Conservation (phyloP, 768 basidiomycete species). For the Tricholoma terreum region DNA sequence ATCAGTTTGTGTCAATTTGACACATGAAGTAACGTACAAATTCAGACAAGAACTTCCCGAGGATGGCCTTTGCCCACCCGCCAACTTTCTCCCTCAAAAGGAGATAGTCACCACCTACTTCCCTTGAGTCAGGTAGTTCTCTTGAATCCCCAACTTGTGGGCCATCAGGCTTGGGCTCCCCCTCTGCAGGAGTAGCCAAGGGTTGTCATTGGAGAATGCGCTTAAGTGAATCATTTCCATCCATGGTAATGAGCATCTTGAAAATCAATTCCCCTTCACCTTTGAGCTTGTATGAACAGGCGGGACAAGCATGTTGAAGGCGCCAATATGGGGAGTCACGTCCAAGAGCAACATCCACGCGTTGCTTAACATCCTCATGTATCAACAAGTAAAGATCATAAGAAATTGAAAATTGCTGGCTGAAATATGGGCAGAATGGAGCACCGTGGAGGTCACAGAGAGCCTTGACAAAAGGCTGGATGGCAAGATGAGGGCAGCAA, state of each 20-base stretch:
- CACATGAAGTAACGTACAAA: not conserved
- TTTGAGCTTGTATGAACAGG: conserved; percentile 25
- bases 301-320: conserved; percentile 22
- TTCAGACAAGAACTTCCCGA: conserved; percentile 4
- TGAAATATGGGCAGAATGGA: conserved; percentile 15
- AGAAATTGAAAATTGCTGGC: conserved; percentile 21
- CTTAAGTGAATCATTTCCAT: conserved; percentile 31
- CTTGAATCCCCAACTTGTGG: not conserved
- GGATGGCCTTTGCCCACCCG: conserved; percentile 15
- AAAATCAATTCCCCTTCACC: conserved; percentile 19
- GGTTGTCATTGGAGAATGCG: conserved; percentile 8
- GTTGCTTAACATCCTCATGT: conserved; percentile 1
- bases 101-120: conserved; percentile 15
- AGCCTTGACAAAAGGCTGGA: conserved; percentile 25
- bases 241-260: conserved; percentile 20
- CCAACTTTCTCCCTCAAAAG: conserved; percentile 18
- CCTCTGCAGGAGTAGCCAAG: not conserved
- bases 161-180: not conserved
- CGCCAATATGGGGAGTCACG: conserved; percentile 23
- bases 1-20: not conserved
- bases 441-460: conserved; percentile 28
- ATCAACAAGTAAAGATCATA: conserved; percentile 25
- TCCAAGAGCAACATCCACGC: conserved; percentile 18
- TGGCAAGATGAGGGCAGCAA: conserved; percentile 22
- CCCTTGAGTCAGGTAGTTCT: conserved; percentile 13